Evolutionary conservation across 805 yeast genomes (phyloP).

Genomic region (Spathaspora girioi): DNA sequence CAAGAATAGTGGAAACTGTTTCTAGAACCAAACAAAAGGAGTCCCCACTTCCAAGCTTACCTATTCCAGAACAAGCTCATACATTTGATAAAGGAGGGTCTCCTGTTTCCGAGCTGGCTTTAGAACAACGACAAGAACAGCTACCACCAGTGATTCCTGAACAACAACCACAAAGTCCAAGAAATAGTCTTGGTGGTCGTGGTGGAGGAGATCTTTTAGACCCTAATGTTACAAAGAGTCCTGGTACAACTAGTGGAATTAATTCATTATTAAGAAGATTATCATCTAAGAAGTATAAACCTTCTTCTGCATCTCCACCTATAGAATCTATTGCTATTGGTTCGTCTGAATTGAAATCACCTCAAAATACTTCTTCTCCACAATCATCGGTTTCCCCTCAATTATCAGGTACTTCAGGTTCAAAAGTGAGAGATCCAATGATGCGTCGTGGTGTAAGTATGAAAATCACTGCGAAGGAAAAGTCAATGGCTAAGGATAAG

Average conservation of each 20-base stretch:
- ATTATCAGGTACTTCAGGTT: constrained; percentile 1
- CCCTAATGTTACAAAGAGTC: constrained; percentile 23
- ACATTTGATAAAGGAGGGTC: constrained; percentile 12
- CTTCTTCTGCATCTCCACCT: constrained; percentile 11
- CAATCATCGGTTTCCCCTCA: constrained; percentile 11
- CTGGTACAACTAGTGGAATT: constrained; percentile 17
- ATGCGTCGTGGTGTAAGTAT: constrained; percentile 60
- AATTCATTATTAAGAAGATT: constrained; percentile 35
- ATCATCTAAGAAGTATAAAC: constrained; percentile 29
- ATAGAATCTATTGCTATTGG: constrained; percentile 3
- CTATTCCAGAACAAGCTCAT: constrained; percentile 40
- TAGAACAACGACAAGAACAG: too few species aligned
- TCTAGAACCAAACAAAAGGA: not conserved
- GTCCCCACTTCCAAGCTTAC: constrained; percentile 15
- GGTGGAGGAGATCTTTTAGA: too few species aligned
- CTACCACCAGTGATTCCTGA: constrained; percentile 15
- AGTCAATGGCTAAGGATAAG: constrained; percentile 16
- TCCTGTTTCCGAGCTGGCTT: not conserved
- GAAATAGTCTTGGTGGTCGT: constrained; percentile 14
- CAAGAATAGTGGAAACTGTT: constrained; percentile 13
- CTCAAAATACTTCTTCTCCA: constrained; percentile 10
- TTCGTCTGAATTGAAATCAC: too few species aligned
- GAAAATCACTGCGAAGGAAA: constrained; percentile 58
- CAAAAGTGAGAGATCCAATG: constrained; percentile 30
- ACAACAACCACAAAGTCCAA: constrained; percentile 27